Percentiles rank a stretch among this genome's conserved stretches.
phyloP scores from a whole-genome alignment of 768 basidiomycete species.

The Rhizopogon rudus region DNA sequence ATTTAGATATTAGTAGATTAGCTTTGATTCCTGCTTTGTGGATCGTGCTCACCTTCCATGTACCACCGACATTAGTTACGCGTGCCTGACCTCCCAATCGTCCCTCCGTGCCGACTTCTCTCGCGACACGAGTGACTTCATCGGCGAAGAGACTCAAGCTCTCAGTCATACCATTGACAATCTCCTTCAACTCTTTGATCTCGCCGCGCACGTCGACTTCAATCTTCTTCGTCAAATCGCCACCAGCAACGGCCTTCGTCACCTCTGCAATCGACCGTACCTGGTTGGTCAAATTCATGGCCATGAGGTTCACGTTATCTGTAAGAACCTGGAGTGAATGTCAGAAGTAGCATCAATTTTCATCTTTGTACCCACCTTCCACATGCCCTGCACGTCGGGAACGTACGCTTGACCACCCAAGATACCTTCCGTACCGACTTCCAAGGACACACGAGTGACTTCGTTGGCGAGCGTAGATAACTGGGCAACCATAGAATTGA shows the following conservation, averaged over 20 bases:
- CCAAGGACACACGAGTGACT: conserved; percentile 88
- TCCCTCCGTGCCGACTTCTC: conserved; percentile 97
- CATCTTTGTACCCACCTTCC: conserved; percentile 56
- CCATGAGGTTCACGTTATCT: conserved; percentile 87
- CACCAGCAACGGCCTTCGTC: conserved; percentile 91
- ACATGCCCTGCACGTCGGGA: conserved; percentile 90
- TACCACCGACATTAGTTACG: conserved; percentile 92
- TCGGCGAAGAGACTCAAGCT: conserved; percentile 81
- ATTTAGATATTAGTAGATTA: conserved; percentile 3
- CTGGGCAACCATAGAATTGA: conserved; percentile 75
- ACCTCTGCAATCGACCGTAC: conserved; percentile 88
- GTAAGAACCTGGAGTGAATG: conserved; percentile 44
- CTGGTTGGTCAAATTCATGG: conserved; percentile 87
- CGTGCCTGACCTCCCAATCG: conserved; percentile 90
- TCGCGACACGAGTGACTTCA: conserved; percentile 81
- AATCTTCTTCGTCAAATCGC: conserved; percentile 92
- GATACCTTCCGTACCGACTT: conserved; percentile 91
- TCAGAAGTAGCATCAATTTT: conserved; percentile 14
- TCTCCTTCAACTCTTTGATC: conserved; percentile 85
- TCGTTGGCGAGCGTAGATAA: conserved; percentile 71
- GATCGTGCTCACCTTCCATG: conserved; percentile 67
- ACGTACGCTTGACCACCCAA: conserved; percentile 91
- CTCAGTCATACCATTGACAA: conserved; percentile 95
- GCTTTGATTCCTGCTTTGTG: background rate
- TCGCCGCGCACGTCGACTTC: conserved; percentile 90